A percentile compares a stretch with the other conserved stretches of the same genome.
These are phyloP conservation scores for Euptelea pleiosperma DNA, from an alignment of 164 flowering plant species.

Conservation along the genomic window DNA sequence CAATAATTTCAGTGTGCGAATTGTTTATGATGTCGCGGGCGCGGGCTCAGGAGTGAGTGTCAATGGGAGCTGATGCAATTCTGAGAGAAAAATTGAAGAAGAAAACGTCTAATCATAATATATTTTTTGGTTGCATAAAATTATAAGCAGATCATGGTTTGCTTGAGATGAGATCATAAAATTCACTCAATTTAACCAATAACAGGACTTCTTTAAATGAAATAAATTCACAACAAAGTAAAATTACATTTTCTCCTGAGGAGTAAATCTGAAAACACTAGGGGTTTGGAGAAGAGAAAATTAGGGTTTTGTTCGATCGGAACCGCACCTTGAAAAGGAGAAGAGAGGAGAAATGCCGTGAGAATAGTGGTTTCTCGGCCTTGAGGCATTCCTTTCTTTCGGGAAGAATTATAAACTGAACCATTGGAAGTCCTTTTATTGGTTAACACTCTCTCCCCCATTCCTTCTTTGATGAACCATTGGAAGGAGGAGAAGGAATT, in stretches of 20 bases:
- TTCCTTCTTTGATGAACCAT: neutral
- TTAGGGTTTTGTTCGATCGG: neutral
- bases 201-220: neutral
- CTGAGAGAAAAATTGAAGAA: no score
- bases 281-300: neutral
- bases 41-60: no score
- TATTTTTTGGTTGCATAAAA: no score
- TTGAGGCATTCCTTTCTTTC: constrained; percentile 79
- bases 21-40: no score
- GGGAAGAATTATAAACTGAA: constrained; percentile 45
- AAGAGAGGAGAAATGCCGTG: constrained; percentile 64
- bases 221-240: no score
- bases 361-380: constrained; percentile 70
- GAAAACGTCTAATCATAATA: neutral
- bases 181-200: neutral
- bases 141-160: no score
- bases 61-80: no score
- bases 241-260: no score
- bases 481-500: no score
- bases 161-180: no score
- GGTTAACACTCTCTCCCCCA: constrained; percentile 57
- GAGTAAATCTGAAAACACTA: no score
- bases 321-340: constrained; percentile 52
- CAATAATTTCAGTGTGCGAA: no score
- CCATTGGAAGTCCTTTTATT: constrained; percentile 41